Percentiles rank a stretch among this genome's conserved stretches.
Conservation (phyloP, 768 basidiomycete genomes). For the Leccinum imitatum region DNA sequence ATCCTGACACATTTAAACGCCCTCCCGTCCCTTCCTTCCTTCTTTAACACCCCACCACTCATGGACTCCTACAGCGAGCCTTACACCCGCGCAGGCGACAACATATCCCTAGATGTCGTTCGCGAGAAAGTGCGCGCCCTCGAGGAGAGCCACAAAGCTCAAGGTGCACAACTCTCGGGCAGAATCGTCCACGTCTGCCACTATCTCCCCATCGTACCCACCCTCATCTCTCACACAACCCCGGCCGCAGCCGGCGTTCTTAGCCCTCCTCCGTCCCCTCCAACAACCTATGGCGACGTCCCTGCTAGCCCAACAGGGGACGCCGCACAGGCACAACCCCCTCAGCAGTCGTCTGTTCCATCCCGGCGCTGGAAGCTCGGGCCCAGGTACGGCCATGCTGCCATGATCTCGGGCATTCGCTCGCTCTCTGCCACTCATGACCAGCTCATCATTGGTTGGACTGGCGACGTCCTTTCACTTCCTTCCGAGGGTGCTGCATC, state of each 20-base stretch:
- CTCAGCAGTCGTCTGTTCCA: slow-evolving; percentile 16
- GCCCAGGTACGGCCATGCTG: slow-evolving; percentile 90
- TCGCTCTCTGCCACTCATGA: slow-evolving; percentile 82
- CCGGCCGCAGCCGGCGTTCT: slow-evolving; percentile 45
- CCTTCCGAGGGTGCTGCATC: slow-evolving; percentile 33
- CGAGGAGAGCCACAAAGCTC: slow-evolving; percentile 67
- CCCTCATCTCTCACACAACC: slow-evolving; percentile 45
- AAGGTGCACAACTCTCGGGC: slow-evolving; percentile 76
- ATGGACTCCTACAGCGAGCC: slow-evolving; percentile 80
- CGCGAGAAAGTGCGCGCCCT: slow-evolving; percentile 68
- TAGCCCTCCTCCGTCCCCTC: slow-evolving; percentile 81
- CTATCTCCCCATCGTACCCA: slow-evolving; percentile 77
- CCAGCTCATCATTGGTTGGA: slow-evolving; percentile 92
- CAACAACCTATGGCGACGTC: slow-evolving; percentile 52
- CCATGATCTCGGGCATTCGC: slow-evolving; percentile 92
- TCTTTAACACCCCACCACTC: slow-evolving; percentile 6
- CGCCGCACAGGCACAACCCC: background rate
- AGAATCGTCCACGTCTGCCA: slow-evolving; percentile 92
- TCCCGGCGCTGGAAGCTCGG: slow-evolving; percentile 66
- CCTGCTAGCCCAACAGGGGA: slow-evolving; percentile 34
- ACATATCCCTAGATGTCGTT: slow-evolving; percentile 70
- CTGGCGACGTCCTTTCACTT: slow-evolving; percentile 76
- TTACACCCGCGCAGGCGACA: slow-evolving; percentile 61
- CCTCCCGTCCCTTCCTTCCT: background rate
- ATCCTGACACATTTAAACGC: slow-evolving; percentile 22